These are phyloP conservation scores for Wickerhamiella dianesei DNA, from an alignment of 805 yeast genomes.

Conservation along the genomic window DNA sequence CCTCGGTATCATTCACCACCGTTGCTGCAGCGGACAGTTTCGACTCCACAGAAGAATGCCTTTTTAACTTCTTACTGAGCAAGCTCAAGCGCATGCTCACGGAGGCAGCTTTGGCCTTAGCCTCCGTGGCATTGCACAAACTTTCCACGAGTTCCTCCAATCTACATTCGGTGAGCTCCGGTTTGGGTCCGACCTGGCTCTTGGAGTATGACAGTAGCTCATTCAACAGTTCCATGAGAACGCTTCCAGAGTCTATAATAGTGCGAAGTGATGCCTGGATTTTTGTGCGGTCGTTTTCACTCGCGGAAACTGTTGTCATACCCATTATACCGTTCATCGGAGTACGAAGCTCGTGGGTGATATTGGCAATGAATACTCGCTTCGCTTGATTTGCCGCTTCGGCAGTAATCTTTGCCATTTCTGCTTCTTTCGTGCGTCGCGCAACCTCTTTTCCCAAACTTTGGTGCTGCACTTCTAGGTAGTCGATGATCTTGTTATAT, in stretches of 20 bases:
- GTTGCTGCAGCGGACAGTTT: not conserved
- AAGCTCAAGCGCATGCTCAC: conserved; percentile 10
- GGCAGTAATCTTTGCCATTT: conserved; percentile 31
- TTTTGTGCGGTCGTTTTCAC: conserved; percentile 53
- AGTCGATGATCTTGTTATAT: conserved; percentile 83
- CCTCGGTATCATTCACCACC: not conserved
- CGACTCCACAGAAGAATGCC: not conserved
- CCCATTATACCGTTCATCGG: conserved; percentile 94
- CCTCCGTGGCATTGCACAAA: conserved; percentile 62
- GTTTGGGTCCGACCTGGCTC: conserved; percentile 72
- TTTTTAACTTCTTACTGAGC: not conserved
- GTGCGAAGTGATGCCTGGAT: conserved; percentile 62
- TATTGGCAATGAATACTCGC: conserved; percentile 84
- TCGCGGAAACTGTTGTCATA: conserved; percentile 87
- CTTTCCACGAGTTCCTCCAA: conserved; percentile 66
- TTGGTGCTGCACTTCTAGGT: conserved; percentile 68
- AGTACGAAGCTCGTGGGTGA: conserved; percentile 84
- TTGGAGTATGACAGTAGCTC: conserved; percentile 82
- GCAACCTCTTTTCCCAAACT: conserved; percentile 79
- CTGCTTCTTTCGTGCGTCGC: conserved; percentile 75
- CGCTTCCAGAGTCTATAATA: conserved; percentile 80
- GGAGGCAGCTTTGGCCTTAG: conserved; percentile 37
- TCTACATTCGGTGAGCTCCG: conserved; percentile 65
- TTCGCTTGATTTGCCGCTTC: conserved; percentile 85
- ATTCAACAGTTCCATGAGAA: conserved; percentile 74